Percentiles rank a stretch among this genome's conserved stretches.
phyloP scores from a whole-genome alignment of 2,329 filamentous ascomycete genomes.

The Epichloe aotearoae region DNA sequence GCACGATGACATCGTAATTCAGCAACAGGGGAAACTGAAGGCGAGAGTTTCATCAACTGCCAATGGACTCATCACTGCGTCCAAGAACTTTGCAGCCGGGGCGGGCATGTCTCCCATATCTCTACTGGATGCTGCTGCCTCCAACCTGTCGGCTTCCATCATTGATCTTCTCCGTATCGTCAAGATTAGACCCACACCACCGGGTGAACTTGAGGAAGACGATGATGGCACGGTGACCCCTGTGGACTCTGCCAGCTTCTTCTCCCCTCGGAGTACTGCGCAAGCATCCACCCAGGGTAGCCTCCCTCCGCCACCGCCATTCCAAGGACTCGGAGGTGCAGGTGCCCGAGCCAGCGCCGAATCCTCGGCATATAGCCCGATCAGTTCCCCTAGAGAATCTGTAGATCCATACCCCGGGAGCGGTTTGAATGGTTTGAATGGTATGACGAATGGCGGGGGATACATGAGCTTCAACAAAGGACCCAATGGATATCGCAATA shows the following conservation, averaged over 20 bases:
- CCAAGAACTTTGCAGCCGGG: constrained; percentile 77
- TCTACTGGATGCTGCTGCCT: constrained; percentile 81
- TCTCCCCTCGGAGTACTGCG: constrained; percentile 41
- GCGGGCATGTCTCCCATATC: constrained; percentile 86
- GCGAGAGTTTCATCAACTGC: constrained; percentile 79
- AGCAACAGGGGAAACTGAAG: constrained; percentile 58
- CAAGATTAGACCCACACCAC: constrained; percentile 68
- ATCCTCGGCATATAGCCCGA: constrained; percentile 63
- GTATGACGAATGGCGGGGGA: constrained; percentile 24
- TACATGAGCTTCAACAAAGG: constrained; percentile 23
- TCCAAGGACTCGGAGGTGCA: constrained; percentile 42
- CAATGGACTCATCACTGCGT: constrained; percentile 89
- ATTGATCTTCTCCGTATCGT: constrained; percentile 74
- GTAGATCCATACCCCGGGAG: constrained; percentile 26
- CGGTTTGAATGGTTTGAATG: constrained; percentile 18
- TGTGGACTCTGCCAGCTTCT: constrained; percentile 55
- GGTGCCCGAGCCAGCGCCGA: constrained; percentile 46
- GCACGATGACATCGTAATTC: constrained; percentile 38
- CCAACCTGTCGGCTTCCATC: constrained; percentile 73
- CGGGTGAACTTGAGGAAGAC: constrained; percentile 64
- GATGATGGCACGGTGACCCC: constrained; percentile 55
- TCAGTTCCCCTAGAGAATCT: constrained; percentile 54
- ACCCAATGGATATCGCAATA: constrained; percentile 29
- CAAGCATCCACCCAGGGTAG: constrained; percentile 23
- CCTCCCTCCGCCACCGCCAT: constrained; percentile 39